Conservation (phyloP, 2,329 filamentous ascomycete genomes). For the Scedosporium boydii region DNA sequence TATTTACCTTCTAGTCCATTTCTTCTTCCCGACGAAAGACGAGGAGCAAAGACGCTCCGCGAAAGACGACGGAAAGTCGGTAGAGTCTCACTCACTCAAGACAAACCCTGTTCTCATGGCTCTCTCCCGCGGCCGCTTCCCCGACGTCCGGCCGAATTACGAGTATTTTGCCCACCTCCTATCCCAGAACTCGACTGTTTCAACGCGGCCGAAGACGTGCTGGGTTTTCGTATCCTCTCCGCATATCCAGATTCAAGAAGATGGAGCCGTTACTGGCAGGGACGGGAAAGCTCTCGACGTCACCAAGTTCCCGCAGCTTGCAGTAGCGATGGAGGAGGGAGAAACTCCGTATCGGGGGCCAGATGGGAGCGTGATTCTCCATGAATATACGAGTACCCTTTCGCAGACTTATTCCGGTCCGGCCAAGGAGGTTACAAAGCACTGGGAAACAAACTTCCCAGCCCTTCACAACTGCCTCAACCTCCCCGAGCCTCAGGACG, state of each 20-base stretch:
- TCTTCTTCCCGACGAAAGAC: constrained; percentile 47
- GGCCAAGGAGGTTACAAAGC: constrained; percentile 39
- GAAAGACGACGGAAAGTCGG: constrained; percentile 20
- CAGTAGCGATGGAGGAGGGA: constrained; percentile 44
- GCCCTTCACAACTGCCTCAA: constrained; percentile 44
- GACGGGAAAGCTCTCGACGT: constrained; percentile 32
- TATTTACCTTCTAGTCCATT: constrained; percentile 36
- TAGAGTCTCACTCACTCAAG: constrained; percentile 49
- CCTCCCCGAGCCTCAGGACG: constrained; percentile 31
- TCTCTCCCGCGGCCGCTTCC: constrained; percentile 46
- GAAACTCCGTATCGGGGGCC: constrained; percentile 39
- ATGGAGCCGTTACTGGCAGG: constrained; percentile 32
- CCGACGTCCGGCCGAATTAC: constrained; percentile 51
- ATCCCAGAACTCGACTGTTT: constrained; percentile 41
- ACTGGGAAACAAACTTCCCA: constrained; percentile 51
- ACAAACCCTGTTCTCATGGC: constrained; percentile 55
- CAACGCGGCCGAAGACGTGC: constrained; percentile 46
- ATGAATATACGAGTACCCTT: constrained; percentile 48
- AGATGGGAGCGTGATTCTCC: constrained; percentile 40
- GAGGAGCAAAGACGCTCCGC: constrained; percentile 41
- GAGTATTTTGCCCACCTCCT: constrained; percentile 51
- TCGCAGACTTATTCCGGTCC: constrained; percentile 47
- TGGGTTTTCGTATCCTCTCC: constrained; percentile 50
- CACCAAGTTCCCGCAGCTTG: constrained; percentile 45
- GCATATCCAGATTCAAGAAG: constrained; percentile 40